Evolutionary conservation across 2,329 filamentous ascomycete genomes (phyloP).

Genomic region (Corynespora cassiicola): DNA sequence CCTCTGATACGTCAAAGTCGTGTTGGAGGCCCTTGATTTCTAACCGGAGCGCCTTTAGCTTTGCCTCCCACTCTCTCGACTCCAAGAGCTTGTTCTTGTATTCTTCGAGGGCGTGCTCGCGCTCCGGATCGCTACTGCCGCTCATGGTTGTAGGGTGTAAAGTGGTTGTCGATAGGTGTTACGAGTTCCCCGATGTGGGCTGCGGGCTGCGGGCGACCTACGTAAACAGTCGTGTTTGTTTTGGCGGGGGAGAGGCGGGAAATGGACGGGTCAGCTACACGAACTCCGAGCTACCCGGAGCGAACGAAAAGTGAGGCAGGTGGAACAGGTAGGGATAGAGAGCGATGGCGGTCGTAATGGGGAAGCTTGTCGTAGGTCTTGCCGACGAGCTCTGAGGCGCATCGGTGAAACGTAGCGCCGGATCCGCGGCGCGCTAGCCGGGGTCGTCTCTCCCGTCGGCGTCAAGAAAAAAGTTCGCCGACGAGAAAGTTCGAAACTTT

Average conservation of each 20-base stretch:
- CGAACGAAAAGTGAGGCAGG: not conserved
- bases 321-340: slow-evolving; percentile 3
- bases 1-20: slow-evolving; percentile 95
- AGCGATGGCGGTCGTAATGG: slow-evolving; percentile 11
- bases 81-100: slow-evolving; percentile 71
- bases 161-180: slow-evolving; percentile 9
- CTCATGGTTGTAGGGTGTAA: slow-evolving; percentile 38
- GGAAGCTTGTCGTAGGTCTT: slow-evolving; percentile 23
- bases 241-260: not conserved
- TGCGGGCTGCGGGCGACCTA: slow-evolving; percentile 21
- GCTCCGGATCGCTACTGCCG: slow-evolving; percentile 54
- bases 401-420: slow-evolving; percentile 23
- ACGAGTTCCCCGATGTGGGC: slow-evolving; percentile 1
- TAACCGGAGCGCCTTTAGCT: slow-evolving; percentile 90
- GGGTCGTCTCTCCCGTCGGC: slow-evolving; percentile 21
- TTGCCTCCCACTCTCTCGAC: slow-evolving; percentile 97
- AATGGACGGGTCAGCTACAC: slow-evolving; percentile 1
- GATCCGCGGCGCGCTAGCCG: too few species aligned
- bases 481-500: slow-evolving; percentile 24
- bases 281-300: not conserved
- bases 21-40: slow-evolving; percentile 96
- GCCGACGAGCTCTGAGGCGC: slow-evolving; percentile 29
- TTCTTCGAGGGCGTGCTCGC: slow-evolving; percentile 58
- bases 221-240: slow-evolving; percentile 24
- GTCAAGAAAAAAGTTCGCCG: slow-evolving; percentile 39